These are phyloP conservation scores for Tylopilus intermedius DNA, from an alignment of 768 basidiomycete species.

Conservation along the genomic window DNA sequence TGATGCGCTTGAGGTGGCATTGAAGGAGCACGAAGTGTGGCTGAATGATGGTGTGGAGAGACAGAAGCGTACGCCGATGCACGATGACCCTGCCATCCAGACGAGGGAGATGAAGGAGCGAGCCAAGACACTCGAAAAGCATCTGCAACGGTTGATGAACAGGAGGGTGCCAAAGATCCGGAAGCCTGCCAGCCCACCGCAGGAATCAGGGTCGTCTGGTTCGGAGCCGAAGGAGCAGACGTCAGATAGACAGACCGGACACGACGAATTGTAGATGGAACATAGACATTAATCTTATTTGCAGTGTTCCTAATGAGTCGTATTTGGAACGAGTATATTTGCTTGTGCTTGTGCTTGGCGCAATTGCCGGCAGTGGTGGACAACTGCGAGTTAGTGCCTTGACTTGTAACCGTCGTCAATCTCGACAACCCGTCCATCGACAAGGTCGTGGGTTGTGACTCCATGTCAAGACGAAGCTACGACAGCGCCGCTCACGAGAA, in stretches of 20 bases:
- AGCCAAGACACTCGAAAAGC: constrained; percentile 74
- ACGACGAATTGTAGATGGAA: constrained; percentile 28
- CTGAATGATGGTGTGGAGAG: constrained; percentile 74
- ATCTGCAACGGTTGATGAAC: constrained; percentile 62
- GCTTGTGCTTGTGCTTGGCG: neutral
- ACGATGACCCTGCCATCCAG: constrained; percentile 83
- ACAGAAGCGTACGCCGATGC: constrained; percentile 67
- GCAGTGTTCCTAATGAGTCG: neutral
- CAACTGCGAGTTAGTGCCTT: neutral
- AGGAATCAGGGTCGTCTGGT: neutral
- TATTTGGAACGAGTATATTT: neutral
- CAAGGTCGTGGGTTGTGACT: constrained; percentile 2
- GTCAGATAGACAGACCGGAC: constrained; percentile 19
- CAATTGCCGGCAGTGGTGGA: neutral
- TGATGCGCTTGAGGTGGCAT: constrained; percentile 65
- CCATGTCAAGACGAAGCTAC: constrained; percentile 72
- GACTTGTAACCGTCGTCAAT: neutral
- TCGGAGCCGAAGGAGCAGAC: constrained; percentile 16
- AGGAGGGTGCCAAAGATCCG: constrained; percentile 63
- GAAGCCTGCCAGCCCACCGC: constrained; percentile 35
- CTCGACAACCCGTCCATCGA: neutral
- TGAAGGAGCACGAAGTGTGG: constrained; percentile 83
- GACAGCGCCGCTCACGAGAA: constrained; percentile 66
- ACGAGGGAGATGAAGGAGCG: constrained; percentile 82
- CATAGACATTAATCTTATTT: constrained; percentile 12